Evolutionary conservation across 2,329 filamentous ascomycete genomes (phyloP).

Genomic region (Fusarium secorum): DNA sequence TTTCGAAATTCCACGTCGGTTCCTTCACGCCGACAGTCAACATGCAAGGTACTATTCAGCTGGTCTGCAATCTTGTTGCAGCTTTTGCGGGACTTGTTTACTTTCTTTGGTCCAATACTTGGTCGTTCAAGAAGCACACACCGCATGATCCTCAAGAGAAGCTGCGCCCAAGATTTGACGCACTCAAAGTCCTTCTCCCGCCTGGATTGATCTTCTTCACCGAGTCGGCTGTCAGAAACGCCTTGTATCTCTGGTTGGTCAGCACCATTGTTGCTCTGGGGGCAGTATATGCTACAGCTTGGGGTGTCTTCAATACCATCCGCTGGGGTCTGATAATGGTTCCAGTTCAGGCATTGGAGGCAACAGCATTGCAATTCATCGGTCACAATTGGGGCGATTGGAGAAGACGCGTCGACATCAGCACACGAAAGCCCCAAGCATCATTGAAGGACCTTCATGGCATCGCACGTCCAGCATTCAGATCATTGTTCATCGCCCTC

Average conservation of each 20-base stretch:
- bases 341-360: constrained; percentile 71
- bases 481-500: constrained; percentile 62
- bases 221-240: constrained; percentile 73
- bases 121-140: constrained; percentile 9
- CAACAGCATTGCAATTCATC: constrained; percentile 69
- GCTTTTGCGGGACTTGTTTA: constrained; percentile 66
- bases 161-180: constrained; percentile 49
- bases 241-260: constrained; percentile 75
- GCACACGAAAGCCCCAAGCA: constrained; percentile 26
- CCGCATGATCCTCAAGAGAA: not conserved
- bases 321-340: constrained; percentile 80
- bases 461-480: constrained; percentile 61
- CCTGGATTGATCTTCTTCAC: constrained; percentile 67
- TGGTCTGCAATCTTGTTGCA: constrained; percentile 66
- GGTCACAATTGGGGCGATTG: constrained; percentile 70
- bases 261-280: constrained; percentile 70
- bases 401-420: constrained; percentile 44
- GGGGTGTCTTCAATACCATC: constrained; percentile 78
- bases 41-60: constrained; percentile 68
- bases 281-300: constrained; percentile 72
- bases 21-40: constrained; percentile 64
- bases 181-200: constrained; percentile 59
- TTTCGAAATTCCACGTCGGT: constrained; percentile 71
- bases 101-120: constrained; percentile 59
- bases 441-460: constrained; percentile 30